Conservation (phyloP, 257 asterid genomes). For the Ajuga chamaepitys region DNA sequence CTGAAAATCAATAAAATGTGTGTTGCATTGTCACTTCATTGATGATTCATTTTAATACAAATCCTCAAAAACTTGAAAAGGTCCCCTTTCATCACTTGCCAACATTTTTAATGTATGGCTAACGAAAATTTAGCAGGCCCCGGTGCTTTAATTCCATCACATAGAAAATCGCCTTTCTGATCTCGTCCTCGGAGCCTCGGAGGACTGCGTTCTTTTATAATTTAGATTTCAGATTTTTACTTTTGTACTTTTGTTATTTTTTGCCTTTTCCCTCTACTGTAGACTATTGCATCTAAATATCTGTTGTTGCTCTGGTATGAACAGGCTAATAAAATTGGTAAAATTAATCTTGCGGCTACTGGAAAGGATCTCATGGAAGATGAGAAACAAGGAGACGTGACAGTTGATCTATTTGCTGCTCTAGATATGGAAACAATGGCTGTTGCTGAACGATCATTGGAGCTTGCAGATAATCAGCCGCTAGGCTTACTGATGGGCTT, state of each 20-base stretch:
- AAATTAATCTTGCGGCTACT: constrained; percentile 98
- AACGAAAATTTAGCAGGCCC: no score
- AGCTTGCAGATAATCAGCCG: constrained; percentile 80
- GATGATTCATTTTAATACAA: no score
- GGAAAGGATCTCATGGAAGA: constrained; percentile 99
- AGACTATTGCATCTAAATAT: constrained; percentile 3
- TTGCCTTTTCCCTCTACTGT: neutral
- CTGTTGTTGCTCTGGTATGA: constrained; percentile 15
- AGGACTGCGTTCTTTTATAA: no score
- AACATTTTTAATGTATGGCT: no score
- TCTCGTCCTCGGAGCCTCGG: no score
- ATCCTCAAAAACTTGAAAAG: no score
- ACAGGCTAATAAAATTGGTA: constrained; percentile 95
- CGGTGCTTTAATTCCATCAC: no score
- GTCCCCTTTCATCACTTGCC: no score
- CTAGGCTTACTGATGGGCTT: constrained; percentile 88
- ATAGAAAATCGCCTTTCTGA: no score
- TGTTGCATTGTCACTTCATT: no score
- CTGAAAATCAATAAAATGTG: no score
- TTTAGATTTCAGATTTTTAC: neutral
- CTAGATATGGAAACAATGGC: constrained; percentile 72
- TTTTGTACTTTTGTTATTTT: neutral
- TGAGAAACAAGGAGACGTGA: constrained; percentile 93
- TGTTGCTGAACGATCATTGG: constrained; percentile 66
- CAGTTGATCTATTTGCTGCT: constrained; percentile 91